Base-by-base conservation (phyloP, 805 yeast genomes). In the Candida maesae region DNA sequence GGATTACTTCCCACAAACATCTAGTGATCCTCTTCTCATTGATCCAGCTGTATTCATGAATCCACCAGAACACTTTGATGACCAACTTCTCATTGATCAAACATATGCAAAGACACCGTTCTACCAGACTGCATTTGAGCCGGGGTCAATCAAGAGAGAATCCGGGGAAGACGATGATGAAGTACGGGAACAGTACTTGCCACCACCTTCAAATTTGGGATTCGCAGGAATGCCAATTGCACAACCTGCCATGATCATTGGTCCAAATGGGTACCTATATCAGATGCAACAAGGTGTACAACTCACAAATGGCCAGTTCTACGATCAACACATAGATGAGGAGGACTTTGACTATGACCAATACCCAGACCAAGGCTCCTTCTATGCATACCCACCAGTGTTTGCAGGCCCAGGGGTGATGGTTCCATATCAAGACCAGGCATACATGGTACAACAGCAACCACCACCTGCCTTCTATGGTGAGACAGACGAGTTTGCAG, bases 1-100 rank as follows among this genome's bases (percentile, higher is more conserved):
- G 41, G 89, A 82, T 50, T 81, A 79, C 55, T 72, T 82, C 53
- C 78, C 79, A 37, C 45, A 39, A 24, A 35, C 28, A 16, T 62
- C 65, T 4, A 68, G 64, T 14, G 33, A 44, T 7, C 31, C 27
- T 19, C 36, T 42, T 17, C 18, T 49, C n/a, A 41, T 55, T 18
- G 60, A 60, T 33, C 49, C 67, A 2, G 52, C 60, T 17, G 51
- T 55, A 12, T 69, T 68, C 45, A 60, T 72, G 33, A 65, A 62
- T 24, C 45, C 58, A 11, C 60, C 60, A 27, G 57, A 50, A 0
- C 35, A 47, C 17, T 64, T 61, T 45, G 69, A 66, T 43, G 76
- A 72, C 34, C 76, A 73, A 39, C 69, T 71, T 38, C 52, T 75
- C 35, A 72, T 74, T 30, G 79, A 75, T 47, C 79, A 74, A 47